phyloP scores from a whole-genome alignment of 1,139 yeast genomes.

The Barnettozyma hawaiiensis region DNA sequence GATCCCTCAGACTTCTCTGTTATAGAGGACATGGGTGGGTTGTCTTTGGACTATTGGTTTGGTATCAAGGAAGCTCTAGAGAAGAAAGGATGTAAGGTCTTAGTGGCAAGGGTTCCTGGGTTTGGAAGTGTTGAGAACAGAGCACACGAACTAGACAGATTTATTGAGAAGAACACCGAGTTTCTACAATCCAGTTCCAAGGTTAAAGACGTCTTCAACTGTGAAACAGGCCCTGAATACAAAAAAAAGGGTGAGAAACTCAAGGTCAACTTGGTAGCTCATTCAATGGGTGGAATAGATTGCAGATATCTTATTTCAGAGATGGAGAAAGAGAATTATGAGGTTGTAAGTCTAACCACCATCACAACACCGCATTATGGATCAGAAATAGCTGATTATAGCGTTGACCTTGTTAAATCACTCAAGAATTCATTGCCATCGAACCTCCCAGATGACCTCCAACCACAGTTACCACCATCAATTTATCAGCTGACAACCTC shows the following conservation, averaged over 20 bases:
- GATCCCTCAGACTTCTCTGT: slow-evolving; percentile 18
- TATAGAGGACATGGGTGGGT: slow-evolving; percentile 28
- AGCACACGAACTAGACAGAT: slow-evolving; percentile 52
- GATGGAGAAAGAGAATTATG: slow-evolving; percentile 40
- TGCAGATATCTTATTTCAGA: slow-evolving; percentile 67
- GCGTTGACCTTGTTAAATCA: slow-evolving; percentile 33
- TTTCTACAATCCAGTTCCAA: slow-evolving; percentile 30
- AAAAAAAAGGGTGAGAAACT: slow-evolving; percentile 25
- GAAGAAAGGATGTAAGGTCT: slow-evolving; percentile 57
- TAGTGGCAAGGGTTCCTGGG: slow-evolving; percentile 77
- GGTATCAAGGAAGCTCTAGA: slow-evolving; percentile 65
- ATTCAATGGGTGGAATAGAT: slow-evolving; percentile 93
- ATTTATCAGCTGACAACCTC: slow-evolving; percentile 57
- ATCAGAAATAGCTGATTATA: slow-evolving; percentile 74
- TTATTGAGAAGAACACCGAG: slow-evolving; percentile 42
- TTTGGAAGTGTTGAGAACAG: slow-evolving; percentile 71
- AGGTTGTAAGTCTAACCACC: slow-evolving; percentile 71
- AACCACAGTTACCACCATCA: slow-evolving; percentile 38
- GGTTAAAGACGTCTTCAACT: slow-evolving; percentile 32
- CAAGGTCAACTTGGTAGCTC: slow-evolving; percentile 77
- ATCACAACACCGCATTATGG: slow-evolving; percentile 88
- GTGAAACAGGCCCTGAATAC: slow-evolving; percentile 14
- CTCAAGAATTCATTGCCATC: slow-evolving; percentile 1
- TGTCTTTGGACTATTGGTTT: slow-evolving; percentile 68
- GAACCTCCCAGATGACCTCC: background rate